Conservation (phyloP, 768 basidiomycete species). For the Phanerochaete carnosa region DNA sequence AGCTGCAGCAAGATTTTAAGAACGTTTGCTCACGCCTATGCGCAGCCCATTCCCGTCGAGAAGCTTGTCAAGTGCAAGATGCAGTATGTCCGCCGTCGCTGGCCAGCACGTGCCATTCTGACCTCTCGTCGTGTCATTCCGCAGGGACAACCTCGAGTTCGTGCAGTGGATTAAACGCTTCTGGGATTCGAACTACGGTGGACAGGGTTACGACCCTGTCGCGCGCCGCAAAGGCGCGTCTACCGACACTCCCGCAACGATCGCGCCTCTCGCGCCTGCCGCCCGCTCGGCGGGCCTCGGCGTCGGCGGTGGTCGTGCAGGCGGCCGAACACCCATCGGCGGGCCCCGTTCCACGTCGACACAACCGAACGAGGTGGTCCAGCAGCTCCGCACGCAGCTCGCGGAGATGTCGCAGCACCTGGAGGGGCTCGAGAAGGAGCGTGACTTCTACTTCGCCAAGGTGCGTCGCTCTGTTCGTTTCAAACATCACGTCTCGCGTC, state of each 20-base stretch:
- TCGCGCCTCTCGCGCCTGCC: slow-evolving; percentile 57
- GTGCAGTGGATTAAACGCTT: slow-evolving; percentile 95
- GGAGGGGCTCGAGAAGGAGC: slow-evolving; percentile 93
- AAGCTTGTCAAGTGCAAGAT: slow-evolving; percentile 96
- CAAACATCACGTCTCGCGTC: not conserved
- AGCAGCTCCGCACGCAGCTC: slow-evolving; percentile 70
- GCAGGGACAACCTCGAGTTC: slow-evolving; percentile 96
- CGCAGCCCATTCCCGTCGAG: slow-evolving; percentile 92
- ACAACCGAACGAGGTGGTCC: slow-evolving; percentile 63
- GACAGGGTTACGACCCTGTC: slow-evolving; percentile 83
- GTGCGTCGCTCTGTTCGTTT: slow-evolving; percentile 37
- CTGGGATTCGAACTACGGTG: slow-evolving; percentile 92
- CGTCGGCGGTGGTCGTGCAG: slow-evolving; percentile 36
- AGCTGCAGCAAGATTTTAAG: not conserved
- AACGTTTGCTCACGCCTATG: slow-evolving; percentile 3
- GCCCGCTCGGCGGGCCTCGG: slow-evolving; percentile 30
- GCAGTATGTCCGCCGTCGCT: slow-evolving; percentile 62
- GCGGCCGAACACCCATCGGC: slow-evolving; percentile 66
- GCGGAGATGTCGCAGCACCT: slow-evolving; percentile 78
- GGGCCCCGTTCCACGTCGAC: slow-evolving; percentile 68
- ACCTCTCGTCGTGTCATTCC: slow-evolving; percentile 2
- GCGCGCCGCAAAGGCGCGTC: slow-evolving; percentile 76
- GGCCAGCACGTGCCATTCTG: not conserved
- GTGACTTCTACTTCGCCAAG: slow-evolving; percentile 99
- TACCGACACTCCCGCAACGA: slow-evolving; percentile 74